Evolutionary conservation across 1,139 yeast genomes (phyloP).

Genomic region (Kurtzmaniella quercitrusa): DNA sequence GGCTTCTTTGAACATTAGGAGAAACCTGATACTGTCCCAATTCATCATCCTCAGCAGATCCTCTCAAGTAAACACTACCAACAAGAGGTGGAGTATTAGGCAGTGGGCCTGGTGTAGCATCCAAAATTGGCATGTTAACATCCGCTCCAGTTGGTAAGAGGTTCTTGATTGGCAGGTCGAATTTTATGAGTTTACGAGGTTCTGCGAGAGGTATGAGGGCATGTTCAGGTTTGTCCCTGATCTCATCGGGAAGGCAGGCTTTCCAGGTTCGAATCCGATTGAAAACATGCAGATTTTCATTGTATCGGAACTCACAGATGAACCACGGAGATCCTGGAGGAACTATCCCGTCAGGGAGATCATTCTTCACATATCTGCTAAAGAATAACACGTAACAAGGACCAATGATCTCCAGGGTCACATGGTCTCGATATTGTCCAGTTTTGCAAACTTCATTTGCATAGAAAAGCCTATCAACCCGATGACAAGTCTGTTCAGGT

Average conservation of each 20-base stretch:
- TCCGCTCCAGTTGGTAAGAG: slow-evolving; percentile 71
- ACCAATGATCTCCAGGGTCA: slow-evolving; percentile 81
- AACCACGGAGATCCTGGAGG: slow-evolving; percentile 79
- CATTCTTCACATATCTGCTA: slow-evolving; percentile 92
- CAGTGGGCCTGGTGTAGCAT: slow-evolving; percentile 75
- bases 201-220: slow-evolving; percentile 53
- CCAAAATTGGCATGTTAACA: slow-evolving; percentile 71
- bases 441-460: slow-evolving; percentile 95
- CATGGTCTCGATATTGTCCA: slow-evolving; percentile 94
- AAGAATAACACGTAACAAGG: slow-evolving; percentile 94
- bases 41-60: slow-evolving; percentile 72
- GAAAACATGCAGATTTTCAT: slow-evolving; percentile 83
- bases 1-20: slow-evolving; percentile 47
- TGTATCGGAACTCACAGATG: slow-evolving; percentile 92
- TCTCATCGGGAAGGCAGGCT: slow-evolving; percentile 96
- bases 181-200: slow-evolving; percentile 66
- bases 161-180: slow-evolving; percentile 79
- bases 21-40: slow-evolving; percentile 64
- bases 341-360: slow-evolving; percentile 65
- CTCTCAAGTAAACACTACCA: slow-evolving; percentile 84
- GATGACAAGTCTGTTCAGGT: slow-evolving; percentile 96
- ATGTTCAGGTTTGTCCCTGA: slow-evolving; percentile 80
- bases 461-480: slow-evolving; percentile 82
- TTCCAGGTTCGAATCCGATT: slow-evolving; percentile 97
- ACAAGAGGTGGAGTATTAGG: slow-evolving; percentile 79